Conservation (phyloP, 257 asterid genomes). For the Jacaranda copaia region DNA sequence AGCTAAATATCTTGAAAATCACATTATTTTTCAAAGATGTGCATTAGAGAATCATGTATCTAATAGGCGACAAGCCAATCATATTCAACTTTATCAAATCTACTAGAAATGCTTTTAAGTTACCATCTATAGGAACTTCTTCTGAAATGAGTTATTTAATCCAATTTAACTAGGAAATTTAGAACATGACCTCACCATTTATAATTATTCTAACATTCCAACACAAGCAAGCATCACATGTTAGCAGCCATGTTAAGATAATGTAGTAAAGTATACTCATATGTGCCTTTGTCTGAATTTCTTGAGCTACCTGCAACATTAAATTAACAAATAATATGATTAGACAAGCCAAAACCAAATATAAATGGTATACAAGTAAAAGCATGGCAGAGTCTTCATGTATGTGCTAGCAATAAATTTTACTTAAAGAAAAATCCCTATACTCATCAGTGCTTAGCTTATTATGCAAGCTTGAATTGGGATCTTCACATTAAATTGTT, state of each 20-base stretch:
- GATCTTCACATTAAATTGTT: not conserved
- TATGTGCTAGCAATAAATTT: constrained; percentile 10
- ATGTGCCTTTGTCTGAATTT: constrained; percentile 73
- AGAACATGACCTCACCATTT: not conserved
- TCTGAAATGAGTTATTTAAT: not conserved
- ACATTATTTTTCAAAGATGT: not conserved
- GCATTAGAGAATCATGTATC: not conserved
- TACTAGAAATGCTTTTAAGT: not conserved
- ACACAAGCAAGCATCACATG: not conserved
- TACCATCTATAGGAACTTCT: not conserved
- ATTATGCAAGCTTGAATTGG: not conserved
- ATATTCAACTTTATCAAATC: not conserved
- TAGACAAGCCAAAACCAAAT: constrained; percentile 16
- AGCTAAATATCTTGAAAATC: not conserved
- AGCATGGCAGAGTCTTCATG: not conserved
- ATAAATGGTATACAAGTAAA: not conserved
- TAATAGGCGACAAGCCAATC: not conserved
- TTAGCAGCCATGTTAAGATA: not conserved
- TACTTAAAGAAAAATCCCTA: not conserved
- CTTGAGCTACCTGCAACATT: constrained; percentile 57
- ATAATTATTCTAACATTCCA: not conserved
- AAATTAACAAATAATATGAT: constrained; percentile 41
- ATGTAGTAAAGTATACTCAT: not conserved
- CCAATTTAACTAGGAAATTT: not conserved
- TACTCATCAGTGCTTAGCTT: not conserved